Base-by-base conservation (phyloP, 495 filamentous ascomycete species). In the Hyaloscypha hepaticicola region DNA sequence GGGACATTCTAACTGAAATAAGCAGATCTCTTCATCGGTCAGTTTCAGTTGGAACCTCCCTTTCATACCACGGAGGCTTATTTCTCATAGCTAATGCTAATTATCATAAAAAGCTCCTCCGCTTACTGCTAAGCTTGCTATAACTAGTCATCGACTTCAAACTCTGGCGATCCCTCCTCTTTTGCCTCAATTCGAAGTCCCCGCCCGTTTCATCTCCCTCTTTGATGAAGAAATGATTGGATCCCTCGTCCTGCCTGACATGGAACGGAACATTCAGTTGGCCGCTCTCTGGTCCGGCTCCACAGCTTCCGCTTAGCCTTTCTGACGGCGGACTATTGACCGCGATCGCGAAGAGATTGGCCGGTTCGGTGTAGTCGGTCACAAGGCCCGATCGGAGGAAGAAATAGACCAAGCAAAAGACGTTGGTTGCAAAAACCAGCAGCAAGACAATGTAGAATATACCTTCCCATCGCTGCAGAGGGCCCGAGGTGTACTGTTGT, bases 291-390 rank as follows among this genome's bases (percentile, higher is more conserved):
- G 87, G 87, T 0, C 88, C 87, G 34, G 77, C 82, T 21, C 87
- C 88, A 75, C 88, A 90, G n/a, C 78, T 79, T 3, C 89, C 89
- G 2, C 78, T 73, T 24, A 92, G 64, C 14, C 74, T 69, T 24
- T 76, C 59, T 27, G 78, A 83, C 0, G 83, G 79, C 24, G 90
- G 89, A 50, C 82, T 86, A 70, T 91, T 90, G 29, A 92, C 73
- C 1, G 88, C 84, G 0, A 92, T 73, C 1, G 85, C 74, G 71
- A 92, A 92, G 0, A 91, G 73, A 65, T 91, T 91, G 56, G 83
- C 82, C 1, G 89, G 88, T 64, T 93, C 89, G 16, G 87, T 90
- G 74, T 88, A 92, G 72, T 92, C 90, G 12, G 85, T 89, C 19
- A 91, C 77, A 49, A 88, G 85, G 21, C 82, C 81, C 1, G 79